phyloP scores from a whole-genome alignment of 768 basidiomycete genomes.

The Scleroderma bovista region DNA sequence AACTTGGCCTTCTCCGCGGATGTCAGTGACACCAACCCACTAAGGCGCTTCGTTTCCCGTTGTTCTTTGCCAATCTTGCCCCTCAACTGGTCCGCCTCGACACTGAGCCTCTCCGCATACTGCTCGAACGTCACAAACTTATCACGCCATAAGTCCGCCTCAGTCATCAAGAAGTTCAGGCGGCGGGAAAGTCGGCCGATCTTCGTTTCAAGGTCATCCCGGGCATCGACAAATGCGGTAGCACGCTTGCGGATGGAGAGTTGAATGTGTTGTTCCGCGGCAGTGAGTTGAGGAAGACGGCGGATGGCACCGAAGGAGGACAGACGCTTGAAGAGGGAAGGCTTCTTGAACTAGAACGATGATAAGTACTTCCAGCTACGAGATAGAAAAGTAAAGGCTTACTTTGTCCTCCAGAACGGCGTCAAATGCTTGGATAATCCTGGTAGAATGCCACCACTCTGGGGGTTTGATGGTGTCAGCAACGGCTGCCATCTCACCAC shows the following conservation, averaged over 20 bases:
- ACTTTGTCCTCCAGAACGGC: slow-evolving; percentile 82
- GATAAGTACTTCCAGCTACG: slow-evolving; percentile 4
- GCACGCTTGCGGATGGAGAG: slow-evolving; percentile 88
- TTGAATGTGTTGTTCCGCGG: slow-evolving; percentile 82
- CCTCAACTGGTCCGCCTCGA: slow-evolving; percentile 80
- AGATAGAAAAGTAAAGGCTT: slow-evolving; percentile 4
- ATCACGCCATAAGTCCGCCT: slow-evolving; percentile 85
- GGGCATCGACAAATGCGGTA: slow-evolving; percentile 89
- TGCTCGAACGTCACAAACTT: slow-evolving; percentile 93
- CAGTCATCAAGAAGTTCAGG: slow-evolving; percentile 89
- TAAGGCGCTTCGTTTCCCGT: slow-evolving; percentile 79
- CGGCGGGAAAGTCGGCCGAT: slow-evolving; percentile 81
- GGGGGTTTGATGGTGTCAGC: slow-evolving; percentile 89
- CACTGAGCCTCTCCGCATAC: slow-evolving; percentile 86
- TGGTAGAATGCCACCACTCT: slow-evolving; percentile 91
- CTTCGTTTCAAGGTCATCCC: slow-evolving; percentile 92
- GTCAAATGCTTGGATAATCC: slow-evolving; percentile 89
- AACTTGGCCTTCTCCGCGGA: slow-evolving; percentile 74
- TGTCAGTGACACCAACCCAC: slow-evolving; percentile 71
- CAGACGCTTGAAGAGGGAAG: slow-evolving; percentile 80
- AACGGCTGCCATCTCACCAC: slow-evolving; percentile 72
- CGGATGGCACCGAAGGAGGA: slow-evolving; percentile 68
- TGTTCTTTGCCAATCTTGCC: slow-evolving; percentile 89
- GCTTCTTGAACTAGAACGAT: slow-evolving; percentile 71
- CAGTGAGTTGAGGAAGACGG: slow-evolving; percentile 65